Conservation (phyloP, 176 grass and related monocot genomes). For the Phoenix dactylifera region DNA sequence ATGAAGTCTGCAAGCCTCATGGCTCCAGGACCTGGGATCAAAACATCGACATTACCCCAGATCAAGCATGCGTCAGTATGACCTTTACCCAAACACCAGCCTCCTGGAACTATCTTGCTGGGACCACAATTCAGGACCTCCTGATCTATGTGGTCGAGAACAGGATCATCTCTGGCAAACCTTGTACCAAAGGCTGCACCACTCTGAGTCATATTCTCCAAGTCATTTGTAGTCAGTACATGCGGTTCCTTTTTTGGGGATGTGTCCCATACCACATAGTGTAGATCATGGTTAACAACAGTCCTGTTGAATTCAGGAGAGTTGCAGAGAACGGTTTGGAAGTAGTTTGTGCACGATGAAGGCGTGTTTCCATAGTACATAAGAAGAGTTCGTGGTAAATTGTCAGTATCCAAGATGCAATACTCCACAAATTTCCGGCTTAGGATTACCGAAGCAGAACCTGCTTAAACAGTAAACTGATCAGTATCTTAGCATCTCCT, state of each 20-base stretch:
- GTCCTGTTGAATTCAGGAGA: slow-evolving; percentile 68
- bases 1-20: slow-evolving; percentile 46
- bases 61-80: slow-evolving; percentile 46
- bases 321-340: slow-evolving; percentile 91
- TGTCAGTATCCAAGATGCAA: slow-evolving; percentile 60
- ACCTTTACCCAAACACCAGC: slow-evolving; percentile 74
- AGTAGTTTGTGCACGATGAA: slow-evolving; percentile 66
- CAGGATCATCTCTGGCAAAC: slow-evolving; percentile 52
- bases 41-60: slow-evolving; percentile 58
- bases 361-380: slow-evolving; percentile 86
- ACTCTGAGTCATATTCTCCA: slow-evolving; percentile 55
- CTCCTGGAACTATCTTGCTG: slow-evolving; percentile 50
- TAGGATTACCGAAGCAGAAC: slow-evolving; percentile 75
- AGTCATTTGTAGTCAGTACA: slow-evolving; percentile 34
- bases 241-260: slow-evolving; percentile 33
- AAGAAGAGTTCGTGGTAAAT: slow-evolving; percentile 78
- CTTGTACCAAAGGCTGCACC: slow-evolving; percentile 44
- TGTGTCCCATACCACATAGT: slow-evolving; percentile 32
- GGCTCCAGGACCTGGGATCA: slow-evolving; percentile 70
- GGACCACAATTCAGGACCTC: slow-evolving; percentile 35
- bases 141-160: slow-evolving; percentile 56
- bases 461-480: slow-evolving; percentile 18
- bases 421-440: slow-evolving; percentile 70
- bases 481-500: too few species aligned
- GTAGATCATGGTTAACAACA: slow-evolving; percentile 71